Conservation (phyloP, 352 stramenopile genomes). For the Detonula confervacea region DNA sequence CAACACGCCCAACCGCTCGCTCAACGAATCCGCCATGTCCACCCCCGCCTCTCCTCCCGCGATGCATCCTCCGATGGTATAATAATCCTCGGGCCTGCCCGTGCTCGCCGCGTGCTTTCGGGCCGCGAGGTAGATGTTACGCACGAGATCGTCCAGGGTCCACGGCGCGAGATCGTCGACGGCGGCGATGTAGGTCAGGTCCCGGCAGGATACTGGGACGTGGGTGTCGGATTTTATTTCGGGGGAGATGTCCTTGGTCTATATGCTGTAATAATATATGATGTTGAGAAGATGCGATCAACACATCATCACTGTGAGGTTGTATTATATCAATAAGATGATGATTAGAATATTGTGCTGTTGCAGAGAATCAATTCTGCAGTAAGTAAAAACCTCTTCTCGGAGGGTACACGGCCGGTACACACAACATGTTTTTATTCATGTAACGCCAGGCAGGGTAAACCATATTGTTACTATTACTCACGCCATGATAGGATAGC, state of each 20-base stretch:
- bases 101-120: constrained; percentile 28
- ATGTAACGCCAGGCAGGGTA: no score
- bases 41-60: constrained; percentile 93
- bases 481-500: constrained; percentile 74
- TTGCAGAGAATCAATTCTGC: no score
- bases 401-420: no score
- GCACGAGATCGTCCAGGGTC: constrained; percentile 47
- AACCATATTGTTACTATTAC: no score
- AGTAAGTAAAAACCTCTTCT: no score
- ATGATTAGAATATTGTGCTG: no score
- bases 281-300: constrained; percentile 33
- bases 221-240: constrained; percentile 80
- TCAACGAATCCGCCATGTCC: constrained; percentile 90
- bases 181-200: constrained; percentile 73
- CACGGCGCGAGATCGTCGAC: constrained; percentile 62
- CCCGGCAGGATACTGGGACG: constrained; percentile 57
- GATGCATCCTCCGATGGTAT: constrained; percentile 87
- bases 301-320: constrained; percentile 11
- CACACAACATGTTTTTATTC: background rate
- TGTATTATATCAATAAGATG: constrained; percentile 56
- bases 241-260: constrained; percentile 63
- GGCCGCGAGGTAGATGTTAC: no score
- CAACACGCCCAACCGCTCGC: constrained; percentile 88
- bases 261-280: constrained; percentile 35
- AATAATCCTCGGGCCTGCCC: constrained; percentile 46